Evolutionary conservation across 495 filamentous ascomycete species (phyloP).

Genomic region (Jackrogersella multiformis): DNA sequence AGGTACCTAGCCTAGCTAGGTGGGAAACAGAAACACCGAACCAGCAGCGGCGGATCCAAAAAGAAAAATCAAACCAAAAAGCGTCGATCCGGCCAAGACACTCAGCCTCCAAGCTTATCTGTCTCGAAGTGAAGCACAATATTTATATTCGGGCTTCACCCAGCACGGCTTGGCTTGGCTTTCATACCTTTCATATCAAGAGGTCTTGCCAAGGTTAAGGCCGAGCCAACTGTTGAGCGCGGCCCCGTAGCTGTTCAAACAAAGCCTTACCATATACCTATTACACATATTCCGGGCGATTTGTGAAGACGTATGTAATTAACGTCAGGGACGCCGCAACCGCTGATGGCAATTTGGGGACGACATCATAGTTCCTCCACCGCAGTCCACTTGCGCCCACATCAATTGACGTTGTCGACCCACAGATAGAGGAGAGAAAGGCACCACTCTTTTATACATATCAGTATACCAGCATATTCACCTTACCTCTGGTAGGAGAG

Average conservation of each 20-base stretch:
- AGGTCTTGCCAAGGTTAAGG: conserved; percentile 29
- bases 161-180: conserved; percentile 30
- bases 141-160: conserved; percentile 3
- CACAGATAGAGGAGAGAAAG: conserved; percentile 26
- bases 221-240: conserved; percentile 33
- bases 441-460: conserved; percentile 24
- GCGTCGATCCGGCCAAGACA: conserved; percentile 23
- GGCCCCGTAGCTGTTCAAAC: conserved; percentile 24
- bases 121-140: conserved; percentile 22
- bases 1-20: too few relatives aligned
- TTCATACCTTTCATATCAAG: conserved; percentile 34
- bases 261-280: conserved; percentile 22
- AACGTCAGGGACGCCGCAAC: conserved; percentile 38
- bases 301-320: conserved; percentile 14
- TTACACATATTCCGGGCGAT: conserved; percentile 19
- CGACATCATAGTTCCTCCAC: conserved; percentile 39
- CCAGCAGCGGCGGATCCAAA: conserved; percentile 12
- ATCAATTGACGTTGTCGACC: conserved; percentile 30
- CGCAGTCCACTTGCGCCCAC: conserved; percentile 34
- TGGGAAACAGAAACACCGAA: conserved; percentile 28
- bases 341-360: conserved; percentile 17
- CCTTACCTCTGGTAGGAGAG: conserved; percentile 21
- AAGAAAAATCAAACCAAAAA: too few relatives aligned
- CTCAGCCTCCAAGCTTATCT: conserved; percentile 29
- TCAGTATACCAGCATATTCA: not conserved